These are phyloP conservation scores for Trichoderma aggressivum DNA, from an alignment of 2,329 filamentous ascomycete species.

Conservation along the genomic window DNA sequence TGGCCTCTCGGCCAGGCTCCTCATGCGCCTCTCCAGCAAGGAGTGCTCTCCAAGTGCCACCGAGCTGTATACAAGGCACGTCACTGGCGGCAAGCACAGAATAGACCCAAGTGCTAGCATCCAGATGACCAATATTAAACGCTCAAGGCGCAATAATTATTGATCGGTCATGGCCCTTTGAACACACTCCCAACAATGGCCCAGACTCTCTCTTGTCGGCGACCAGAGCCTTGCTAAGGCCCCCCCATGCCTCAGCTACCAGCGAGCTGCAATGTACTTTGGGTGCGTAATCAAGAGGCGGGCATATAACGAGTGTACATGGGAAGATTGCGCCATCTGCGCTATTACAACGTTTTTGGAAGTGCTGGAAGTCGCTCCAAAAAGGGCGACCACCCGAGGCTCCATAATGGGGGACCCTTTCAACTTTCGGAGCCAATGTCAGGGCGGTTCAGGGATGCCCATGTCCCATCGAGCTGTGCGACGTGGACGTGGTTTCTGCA, in stretches of 20 bases:
- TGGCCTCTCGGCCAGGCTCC: background rate
- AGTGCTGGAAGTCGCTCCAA: conserved; percentile 18
- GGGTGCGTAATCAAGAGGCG: background rate
- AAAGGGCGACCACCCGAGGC: conserved; percentile 18
- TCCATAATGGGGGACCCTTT: conserved; percentile 8
- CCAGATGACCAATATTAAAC: background rate
- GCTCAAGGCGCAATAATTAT: conserved; percentile 1
- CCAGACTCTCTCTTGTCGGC: background rate
- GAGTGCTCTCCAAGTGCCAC: background rate
- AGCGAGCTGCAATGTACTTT: background rate
- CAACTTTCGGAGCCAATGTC: background rate
- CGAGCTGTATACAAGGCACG: background rate
- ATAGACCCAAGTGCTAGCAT: background rate
- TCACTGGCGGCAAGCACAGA: background rate
- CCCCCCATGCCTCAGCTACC: conserved; percentile 9
- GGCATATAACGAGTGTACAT: conserved; percentile 18
- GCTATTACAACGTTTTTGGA: conserved; percentile 18
- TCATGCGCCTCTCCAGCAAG: background rate
- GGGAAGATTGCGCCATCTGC: conserved; percentile 20
- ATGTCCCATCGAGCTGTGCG: background rate
- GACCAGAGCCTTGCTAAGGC: background rate
- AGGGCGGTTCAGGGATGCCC: conserved; percentile 5
- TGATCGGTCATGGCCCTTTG: background rate
- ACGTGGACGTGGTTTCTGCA: background rate
- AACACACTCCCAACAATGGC: background rate